Evolutionary conservation across 495 filamentous ascomycete genomes (phyloP).

Genomic region (Trichoderma parareesei): DNA sequence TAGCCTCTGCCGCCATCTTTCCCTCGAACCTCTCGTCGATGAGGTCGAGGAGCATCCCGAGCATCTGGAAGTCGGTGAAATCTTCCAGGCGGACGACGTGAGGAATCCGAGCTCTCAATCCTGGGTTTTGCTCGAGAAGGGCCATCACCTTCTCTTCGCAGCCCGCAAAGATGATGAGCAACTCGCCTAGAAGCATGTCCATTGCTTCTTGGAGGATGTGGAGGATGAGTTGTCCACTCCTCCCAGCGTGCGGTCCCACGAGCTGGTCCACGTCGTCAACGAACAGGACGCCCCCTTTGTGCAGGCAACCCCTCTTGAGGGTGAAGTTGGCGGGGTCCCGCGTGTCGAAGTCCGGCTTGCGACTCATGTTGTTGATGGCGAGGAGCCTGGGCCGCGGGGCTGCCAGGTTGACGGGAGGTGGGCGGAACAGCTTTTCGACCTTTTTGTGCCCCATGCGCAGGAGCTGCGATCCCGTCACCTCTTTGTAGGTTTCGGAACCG

Average conservation of each 20-base stretch:
- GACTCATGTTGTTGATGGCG: too few species aligned
- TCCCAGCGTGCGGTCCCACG: constrained; percentile 38
- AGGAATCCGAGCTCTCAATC: constrained; percentile 65
- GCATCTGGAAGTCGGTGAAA: constrained; percentile 58
- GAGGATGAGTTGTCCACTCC: constrained; percentile 52
- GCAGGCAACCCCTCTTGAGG: not conserved
- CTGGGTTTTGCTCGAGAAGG: constrained; percentile 72
- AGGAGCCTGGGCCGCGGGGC: too few species aligned
- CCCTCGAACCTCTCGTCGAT: constrained; percentile 35
- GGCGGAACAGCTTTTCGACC: constrained; percentile 48
- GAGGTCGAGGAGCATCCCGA: constrained; percentile 47
- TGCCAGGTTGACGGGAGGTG: not conserved
- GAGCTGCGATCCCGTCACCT: constrained; percentile 60
- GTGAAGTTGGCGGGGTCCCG: not conserved
- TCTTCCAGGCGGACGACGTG: constrained; percentile 58
- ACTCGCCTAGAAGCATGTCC: constrained; percentile 66
- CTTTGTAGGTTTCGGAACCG: constrained; percentile 43
- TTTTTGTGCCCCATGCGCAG: constrained; percentile 52
- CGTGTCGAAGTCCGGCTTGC: too few species aligned
- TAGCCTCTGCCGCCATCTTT: constrained; percentile 53
- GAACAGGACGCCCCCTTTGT: constrained; percentile 63
- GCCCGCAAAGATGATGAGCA: constrained; percentile 71
- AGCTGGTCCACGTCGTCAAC: constrained; percentile 77
- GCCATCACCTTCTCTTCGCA: constrained; percentile 72
- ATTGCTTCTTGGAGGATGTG: constrained; percentile 69